Percentiles rank a stretch among this genome's conserved stretches.
Evolutionary conservation across 192 early-diverging fungal species (phyloP).

Genomic region (Coemansia sp.): DNA sequence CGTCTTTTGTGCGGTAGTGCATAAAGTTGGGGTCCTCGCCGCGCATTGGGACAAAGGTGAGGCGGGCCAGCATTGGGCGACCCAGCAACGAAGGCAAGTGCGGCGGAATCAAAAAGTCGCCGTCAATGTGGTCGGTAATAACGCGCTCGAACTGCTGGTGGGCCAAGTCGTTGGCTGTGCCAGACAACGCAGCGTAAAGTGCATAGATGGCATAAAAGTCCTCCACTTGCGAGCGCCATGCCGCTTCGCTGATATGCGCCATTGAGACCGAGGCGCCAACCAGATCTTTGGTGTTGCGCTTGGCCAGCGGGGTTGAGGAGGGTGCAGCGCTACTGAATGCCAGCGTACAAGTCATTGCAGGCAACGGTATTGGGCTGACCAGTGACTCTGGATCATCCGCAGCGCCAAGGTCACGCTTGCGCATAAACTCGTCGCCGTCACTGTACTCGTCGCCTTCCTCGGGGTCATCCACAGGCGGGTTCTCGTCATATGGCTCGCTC

Average conservation of each 20-base stretch:
- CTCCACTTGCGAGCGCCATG: slow-evolving; percentile 44
- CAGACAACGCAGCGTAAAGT: slow-evolving; percentile 34
- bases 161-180: slow-evolving; percentile 30
- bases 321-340: neutral
- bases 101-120: slow-evolving; percentile 40
- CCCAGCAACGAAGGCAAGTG: slow-evolving; percentile 18
- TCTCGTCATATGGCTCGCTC: slow-evolving; percentile 49
- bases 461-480: slow-evolving; percentile 47
- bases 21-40: slow-evolving; percentile 39
- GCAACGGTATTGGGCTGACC: slow-evolving; percentile 20
- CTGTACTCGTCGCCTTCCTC: slow-evolving; percentile 51
- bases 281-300: slow-evolving; percentile 20
- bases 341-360: neutral
- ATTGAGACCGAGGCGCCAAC: slow-evolving; percentile 34
- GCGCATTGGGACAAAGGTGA: slow-evolving; percentile 43
- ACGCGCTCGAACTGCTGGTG: slow-evolving; percentile 45
- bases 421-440: slow-evolving; percentile 51
- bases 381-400: neutral
- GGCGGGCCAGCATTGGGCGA: slow-evolving; percentile 38
- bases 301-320: neutral
- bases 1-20: slow-evolving; percentile 46
- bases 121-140: slow-evolving; percentile 45
- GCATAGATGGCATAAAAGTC: slow-evolving; percentile 45
- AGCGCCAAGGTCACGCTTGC: slow-evolving; percentile 39
- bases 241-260: slow-evolving; percentile 31